A percentile compares a stretch with the other conserved stretches of the same genome.
These are phyloP conservation scores for Myxozyma mucilagina DNA, from an alignment of 805 yeast genomes.

Conservation along the genomic window DNA sequence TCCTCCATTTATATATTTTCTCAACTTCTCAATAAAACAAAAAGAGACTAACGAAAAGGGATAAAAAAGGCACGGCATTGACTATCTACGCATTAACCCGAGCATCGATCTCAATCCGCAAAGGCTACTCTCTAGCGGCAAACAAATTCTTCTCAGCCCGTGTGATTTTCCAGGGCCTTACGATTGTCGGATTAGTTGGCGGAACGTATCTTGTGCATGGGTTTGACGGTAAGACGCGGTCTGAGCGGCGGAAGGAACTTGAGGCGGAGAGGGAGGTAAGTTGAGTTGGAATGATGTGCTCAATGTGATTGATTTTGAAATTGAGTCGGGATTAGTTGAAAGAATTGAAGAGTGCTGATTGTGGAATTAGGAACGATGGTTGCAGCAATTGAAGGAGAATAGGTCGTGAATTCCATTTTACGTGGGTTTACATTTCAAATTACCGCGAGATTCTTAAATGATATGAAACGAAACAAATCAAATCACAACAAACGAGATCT, in stretches of 20 bases:
- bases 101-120: constrained; percentile 69
- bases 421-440: too few species aligned
- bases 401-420: not conserved
- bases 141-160: constrained; percentile 82
- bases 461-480: too few species aligned
- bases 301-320: not conserved
- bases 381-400: not conserved
- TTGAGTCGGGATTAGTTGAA: not conserved
- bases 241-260: constrained; percentile 36
- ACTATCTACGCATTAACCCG: constrained; percentile 51
- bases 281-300: not conserved
- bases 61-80: not conserved
- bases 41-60: not conserved
- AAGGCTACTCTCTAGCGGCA: constrained; percentile 67
- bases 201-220: constrained; percentile 60
- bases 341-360: not conserved
- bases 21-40: not conserved
- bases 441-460: too few species aligned
- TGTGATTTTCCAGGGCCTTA: constrained; percentile 75
- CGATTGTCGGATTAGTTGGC: constrained; percentile 68
- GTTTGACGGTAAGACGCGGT: constrained; percentile 48
- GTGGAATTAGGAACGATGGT: not conserved
- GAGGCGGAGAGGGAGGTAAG: constrained; percentile 21
- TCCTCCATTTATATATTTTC: not conserved
- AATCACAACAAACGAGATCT: too few species aligned